These are phyloP conservation scores for Chalciporus sp. DNA, from an alignment of 1,284 basidiomycete species.

Conservation along the genomic window DNA sequence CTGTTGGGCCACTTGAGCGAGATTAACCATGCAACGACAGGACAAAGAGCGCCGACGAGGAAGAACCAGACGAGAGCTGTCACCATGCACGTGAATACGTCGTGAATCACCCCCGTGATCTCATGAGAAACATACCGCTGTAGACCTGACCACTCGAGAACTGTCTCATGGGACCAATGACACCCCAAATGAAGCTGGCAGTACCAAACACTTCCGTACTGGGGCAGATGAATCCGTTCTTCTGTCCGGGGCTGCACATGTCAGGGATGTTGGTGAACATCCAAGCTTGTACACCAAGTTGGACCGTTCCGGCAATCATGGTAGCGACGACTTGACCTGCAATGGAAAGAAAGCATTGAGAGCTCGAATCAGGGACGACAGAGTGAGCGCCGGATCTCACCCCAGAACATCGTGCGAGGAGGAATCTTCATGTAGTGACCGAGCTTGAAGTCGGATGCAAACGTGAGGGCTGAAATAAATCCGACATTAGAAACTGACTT, in stretches of 20 bases:
- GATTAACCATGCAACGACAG: slow-evolving; percentile 42
- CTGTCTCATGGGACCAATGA: slow-evolving; percentile 40
- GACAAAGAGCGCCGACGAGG: slow-evolving; percentile 54
- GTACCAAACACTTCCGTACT: slow-evolving; percentile 41
- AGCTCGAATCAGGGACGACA: not conserved
- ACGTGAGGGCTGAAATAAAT: slow-evolving; percentile 33
- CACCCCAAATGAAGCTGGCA: slow-evolving; percentile 45
- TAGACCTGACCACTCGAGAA: slow-evolving; percentile 32
- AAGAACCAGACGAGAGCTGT: slow-evolving; percentile 52
- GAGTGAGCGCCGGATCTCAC: slow-evolving; percentile 11
- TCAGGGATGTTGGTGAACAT: slow-evolving; percentile 35
- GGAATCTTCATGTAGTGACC: slow-evolving; percentile 59
- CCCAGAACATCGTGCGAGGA: slow-evolving; percentile 48
- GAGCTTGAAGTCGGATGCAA: slow-evolving; percentile 49
- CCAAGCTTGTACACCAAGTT: slow-evolving; percentile 49
- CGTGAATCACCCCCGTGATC: slow-evolving; percentile 38
- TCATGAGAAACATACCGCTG: slow-evolving; percentile 16
- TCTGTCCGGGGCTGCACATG: slow-evolving; percentile 27
- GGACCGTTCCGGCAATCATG: slow-evolving; percentile 43
- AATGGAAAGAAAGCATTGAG: not conserved
- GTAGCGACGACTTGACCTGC: slow-evolving; percentile 45
- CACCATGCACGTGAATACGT: slow-evolving; percentile 42
- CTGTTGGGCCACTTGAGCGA: slow-evolving; percentile 45
- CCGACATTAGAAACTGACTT: slow-evolving; percentile 3
- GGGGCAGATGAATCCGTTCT: slow-evolving; percentile 43